A percentile compares a stretch with the other conserved stretches of the same genome.
Conservation (phyloP, 148 eudicot species). For the Rhododendron williamsianum region DNA sequence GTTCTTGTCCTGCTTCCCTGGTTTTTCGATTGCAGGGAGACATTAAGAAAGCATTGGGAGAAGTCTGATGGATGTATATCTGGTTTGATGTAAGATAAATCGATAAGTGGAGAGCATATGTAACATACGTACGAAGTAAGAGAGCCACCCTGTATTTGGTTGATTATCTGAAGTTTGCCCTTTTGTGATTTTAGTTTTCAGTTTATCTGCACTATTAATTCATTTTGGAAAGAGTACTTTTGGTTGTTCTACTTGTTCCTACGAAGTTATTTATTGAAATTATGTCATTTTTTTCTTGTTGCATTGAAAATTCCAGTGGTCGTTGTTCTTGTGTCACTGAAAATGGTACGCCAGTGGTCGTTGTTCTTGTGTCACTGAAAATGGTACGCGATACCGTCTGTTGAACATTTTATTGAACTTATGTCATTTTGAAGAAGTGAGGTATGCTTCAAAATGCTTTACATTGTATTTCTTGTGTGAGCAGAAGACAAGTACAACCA, state of each 20-base stretch:
- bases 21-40: slow-evolving; percentile 35
- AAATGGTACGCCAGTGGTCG: background rate
- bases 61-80: slow-evolving; percentile 15
- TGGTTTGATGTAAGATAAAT: background rate
- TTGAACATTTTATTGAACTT: background rate
- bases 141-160: background rate
- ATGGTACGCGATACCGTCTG: background rate
- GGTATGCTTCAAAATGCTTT: background rate
- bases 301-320: background rate
- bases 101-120: background rate
- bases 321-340: too few species aligned
- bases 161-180: background rate
- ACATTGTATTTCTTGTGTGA: too few species aligned
- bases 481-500: background rate
- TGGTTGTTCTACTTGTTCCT: background rate
- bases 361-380: background rate
- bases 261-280: background rate
- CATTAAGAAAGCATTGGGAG: slow-evolving; percentile 47
- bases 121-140: background rate
- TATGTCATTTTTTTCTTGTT: background rate
- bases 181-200: background rate
- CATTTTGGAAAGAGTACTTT: background rate
- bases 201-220: background rate
- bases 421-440: background rate
- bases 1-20: background rate